phyloP scores from a whole-genome alignment of 768 basidiomycete species.

The Tricholoma saponaceum region DNA sequence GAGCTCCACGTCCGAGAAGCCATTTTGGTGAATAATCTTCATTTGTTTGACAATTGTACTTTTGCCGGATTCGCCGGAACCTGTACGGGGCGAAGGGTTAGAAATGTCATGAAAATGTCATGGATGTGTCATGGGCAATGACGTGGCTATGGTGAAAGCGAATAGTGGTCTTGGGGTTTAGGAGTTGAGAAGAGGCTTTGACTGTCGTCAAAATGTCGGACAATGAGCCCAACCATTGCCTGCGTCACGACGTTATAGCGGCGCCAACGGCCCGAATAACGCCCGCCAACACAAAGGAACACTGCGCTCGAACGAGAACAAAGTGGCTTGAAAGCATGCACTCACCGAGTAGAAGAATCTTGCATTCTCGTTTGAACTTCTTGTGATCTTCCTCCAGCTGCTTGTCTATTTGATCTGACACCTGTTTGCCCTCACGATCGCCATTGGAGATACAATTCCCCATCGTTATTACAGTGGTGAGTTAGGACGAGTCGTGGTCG shows the following conservation, averaged over 20 bases:
- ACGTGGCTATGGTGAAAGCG: neutral
- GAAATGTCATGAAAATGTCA: no score
- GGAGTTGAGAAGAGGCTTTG: neutral
- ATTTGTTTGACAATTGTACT: constrained; percentile 94
- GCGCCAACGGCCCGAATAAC: neutral
- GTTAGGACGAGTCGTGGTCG: neutral
- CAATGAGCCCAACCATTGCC: no score
- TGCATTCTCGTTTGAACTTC: constrained; percentile 84
- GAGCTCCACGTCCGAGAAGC: constrained; percentile 70
- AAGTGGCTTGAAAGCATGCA: constrained; percentile 8
- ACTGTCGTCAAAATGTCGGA: no score
- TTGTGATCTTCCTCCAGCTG: constrained; percentile 83
- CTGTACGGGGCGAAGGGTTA: constrained; percentile 51
- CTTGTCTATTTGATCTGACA: constrained; percentile 75
- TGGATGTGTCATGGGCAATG: neutral
- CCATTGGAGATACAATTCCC: constrained; percentile 63
- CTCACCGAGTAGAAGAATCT: constrained; percentile 89
- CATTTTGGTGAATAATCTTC: constrained; percentile 90
- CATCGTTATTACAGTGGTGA: no score
- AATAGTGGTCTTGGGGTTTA: neutral
- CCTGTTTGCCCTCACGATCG: constrained; percentile 55
- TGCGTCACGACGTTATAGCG: no score
- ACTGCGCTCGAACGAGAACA: neutral
- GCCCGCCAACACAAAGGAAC: neutral
- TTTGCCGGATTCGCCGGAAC: constrained; percentile 95